Evolutionary conservation across 192 early-diverging fungal genomes (phyloP), one percentile per base, ranked within the genome.

Genomic region (Gamsiella multidivaricata): DNA sequence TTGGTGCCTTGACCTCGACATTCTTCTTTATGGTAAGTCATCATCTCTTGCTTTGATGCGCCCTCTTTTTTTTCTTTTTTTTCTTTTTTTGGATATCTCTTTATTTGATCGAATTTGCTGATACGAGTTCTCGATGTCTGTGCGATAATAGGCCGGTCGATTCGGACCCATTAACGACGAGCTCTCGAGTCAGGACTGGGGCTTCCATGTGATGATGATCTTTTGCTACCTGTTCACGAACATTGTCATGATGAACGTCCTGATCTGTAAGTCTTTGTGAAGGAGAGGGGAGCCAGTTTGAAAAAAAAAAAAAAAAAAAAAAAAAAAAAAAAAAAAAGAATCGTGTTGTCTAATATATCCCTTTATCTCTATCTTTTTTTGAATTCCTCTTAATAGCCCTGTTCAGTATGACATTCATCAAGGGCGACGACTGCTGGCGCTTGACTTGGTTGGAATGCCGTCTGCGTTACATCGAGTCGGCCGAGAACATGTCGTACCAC

Each of bases 1-100:
- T 73, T 5, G 47, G 47, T 23, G 70, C 70, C 10, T 45, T 73
- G 2, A 58, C 62, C 7, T 54, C 70, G 12, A 65, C 62, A 0
- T 73, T 65, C 33, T 73, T 73, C 39, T 73, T 73, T 26, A 52
- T 73, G 70, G n/a, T n/a, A n/a, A n/a, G n/a, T n/a, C n/a, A n/a
- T n/a, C n/a, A 54, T 20, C n/a, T n/a, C n/a, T n/a, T n/a, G n/a
- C n/a, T n/a, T n/a, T n/a, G n/a, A n/a, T n/a, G 51, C 51, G 14
- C n/a, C n/a, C n/a, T n/a, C n/a, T n/a, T 31, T 53, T 15, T 53
- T 31, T 3, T 53, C 51, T 25, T 31, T 31, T 2, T 53, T n/a
- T n/a, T n/a, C n/a, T n/a, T n/a, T n/a, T n/a, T n/a, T n/a, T n/a
- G n/a, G n/a, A n/a, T n/a, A n/a, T n/a, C n/a, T n/a, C n/a, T n/a